These are phyloP conservation scores for Saccharomycopsis selenospora DNA, from an alignment of 805 yeast species.

Conservation along the genomic window DNA sequence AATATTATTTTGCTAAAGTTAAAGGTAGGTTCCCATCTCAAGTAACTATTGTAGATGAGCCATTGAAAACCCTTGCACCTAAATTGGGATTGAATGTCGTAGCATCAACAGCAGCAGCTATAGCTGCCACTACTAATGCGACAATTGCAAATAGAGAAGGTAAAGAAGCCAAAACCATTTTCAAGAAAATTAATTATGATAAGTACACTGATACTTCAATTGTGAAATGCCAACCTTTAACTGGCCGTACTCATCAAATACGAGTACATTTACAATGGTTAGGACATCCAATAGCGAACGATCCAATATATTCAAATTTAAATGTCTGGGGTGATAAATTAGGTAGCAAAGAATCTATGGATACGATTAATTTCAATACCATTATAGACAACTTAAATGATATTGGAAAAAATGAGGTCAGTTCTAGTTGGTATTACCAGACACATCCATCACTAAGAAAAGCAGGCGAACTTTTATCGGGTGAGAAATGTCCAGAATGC, in stretches of 20 bases:
- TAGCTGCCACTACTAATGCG: conserved; percentile 35
- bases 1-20: conserved; percentile 84
- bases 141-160: conserved; percentile 30
- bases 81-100: conserved; percentile 59
- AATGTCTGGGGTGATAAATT: conserved; percentile 71
- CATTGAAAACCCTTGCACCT: conserved; percentile 66
- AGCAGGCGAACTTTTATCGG: conserved; percentile 61
- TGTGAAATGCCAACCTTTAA: conserved; percentile 77
- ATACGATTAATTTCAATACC: conserved; percentile 32
- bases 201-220: conserved; percentile 52
- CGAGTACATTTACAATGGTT: conserved; percentile 84
- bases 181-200: conserved; percentile 64
- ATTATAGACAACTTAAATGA: conserved; percentile 46
- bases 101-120: conserved; percentile 49
- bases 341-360: conserved; percentile 55
- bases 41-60: conserved; percentile 45
- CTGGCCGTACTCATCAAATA: conserved; percentile 95
- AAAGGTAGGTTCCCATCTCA: conserved; percentile 70
- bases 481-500: conserved; percentile 57
- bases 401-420: conserved; percentile 63
- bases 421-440: conserved; percentile 61
- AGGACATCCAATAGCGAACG: conserved; percentile 79
- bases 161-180: conserved; percentile 72
- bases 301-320: conserved; percentile 72
- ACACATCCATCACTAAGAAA: conserved; percentile 28